phyloP scores from a whole-genome alignment of 208 protist genomes.

The Herpetomonas tarakana region DNA sequence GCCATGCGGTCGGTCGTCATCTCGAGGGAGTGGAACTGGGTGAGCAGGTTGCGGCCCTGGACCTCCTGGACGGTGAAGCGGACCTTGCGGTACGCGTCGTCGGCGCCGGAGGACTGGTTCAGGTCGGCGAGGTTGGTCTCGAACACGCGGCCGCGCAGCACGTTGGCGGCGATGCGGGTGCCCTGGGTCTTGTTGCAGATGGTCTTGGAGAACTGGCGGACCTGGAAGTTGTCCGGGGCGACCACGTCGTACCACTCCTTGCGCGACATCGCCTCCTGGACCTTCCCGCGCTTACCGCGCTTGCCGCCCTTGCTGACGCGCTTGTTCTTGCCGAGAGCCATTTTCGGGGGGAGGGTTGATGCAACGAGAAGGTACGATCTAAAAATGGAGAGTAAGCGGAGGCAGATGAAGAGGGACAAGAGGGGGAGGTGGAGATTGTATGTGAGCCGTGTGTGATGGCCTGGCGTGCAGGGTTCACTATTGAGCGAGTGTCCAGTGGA shows the following conservation, averaged over 20 bases:
- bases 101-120: slow-evolving; percentile 78
- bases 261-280: slow-evolving; percentile 96
- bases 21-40: slow-evolving; percentile 98
- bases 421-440: slow-evolving; percentile 1
- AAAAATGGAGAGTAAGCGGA: slow-evolving; percentile 1
- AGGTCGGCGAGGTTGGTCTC: slow-evolving; percentile 98
- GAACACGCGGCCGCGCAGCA: slow-evolving; percentile 96
- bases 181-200: slow-evolving; percentile 97
- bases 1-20: slow-evolving; percentile 98
- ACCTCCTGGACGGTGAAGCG: slow-evolving; percentile 97
- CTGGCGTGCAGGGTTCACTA: too few species aligned
- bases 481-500: too few species aligned
- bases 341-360: slow-evolving; percentile 18
- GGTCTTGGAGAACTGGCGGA: slow-evolving; percentile 96
- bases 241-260: slow-evolving; percentile 99
- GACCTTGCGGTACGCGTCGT: slow-evolving; percentile 96
- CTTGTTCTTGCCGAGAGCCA: slow-evolving; percentile 96
- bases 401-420: slow-evolving; percentile 12
- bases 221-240: slow-evolving; percentile 95
- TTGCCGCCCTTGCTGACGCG: slow-evolving; percentile 95
- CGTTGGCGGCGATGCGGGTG: slow-evolving; percentile 94
- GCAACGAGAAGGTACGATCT: neutral
- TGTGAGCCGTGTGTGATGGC: too few species aligned
- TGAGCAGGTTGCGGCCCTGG: slow-evolving; percentile 95
- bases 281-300: slow-evolving; percentile 93